Evolutionary conservation across 176 grass and related monocot genomes (phyloP).

Genomic region (Juncus inflexus): DNA sequence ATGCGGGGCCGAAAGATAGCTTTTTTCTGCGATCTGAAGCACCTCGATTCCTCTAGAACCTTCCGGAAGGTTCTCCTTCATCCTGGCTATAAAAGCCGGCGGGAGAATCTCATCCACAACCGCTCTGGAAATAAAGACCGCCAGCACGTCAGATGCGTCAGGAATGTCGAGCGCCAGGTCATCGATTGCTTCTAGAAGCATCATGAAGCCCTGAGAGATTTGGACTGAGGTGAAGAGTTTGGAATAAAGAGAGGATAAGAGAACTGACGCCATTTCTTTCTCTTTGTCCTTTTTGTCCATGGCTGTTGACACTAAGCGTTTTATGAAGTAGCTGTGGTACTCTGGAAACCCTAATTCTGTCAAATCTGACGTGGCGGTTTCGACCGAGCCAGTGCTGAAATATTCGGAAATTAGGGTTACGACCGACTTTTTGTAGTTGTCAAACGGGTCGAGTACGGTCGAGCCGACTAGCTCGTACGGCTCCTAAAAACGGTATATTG

Average conservation of each 20-base stretch:
- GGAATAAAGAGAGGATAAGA: constrained; percentile 77
- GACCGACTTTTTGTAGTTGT: constrained; percentile 81
- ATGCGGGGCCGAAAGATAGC: constrained; percentile 93
- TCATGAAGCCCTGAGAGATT: constrained; percentile 77
- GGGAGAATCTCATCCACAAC: constrained; percentile 93
- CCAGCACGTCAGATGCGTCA: constrained; percentile 73
- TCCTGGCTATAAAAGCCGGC: constrained; percentile 70
- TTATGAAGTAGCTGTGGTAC: constrained; percentile 79
- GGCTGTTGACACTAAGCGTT: constrained; percentile 86
- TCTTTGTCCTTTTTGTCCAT: constrained; percentile 97
- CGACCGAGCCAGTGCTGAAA: constrained; percentile 75
- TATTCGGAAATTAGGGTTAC: constrained; percentile 72
- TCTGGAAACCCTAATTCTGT: constrained; percentile 63
- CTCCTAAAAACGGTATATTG: constrained; percentile 48
- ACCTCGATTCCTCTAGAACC: constrained; percentile 72
- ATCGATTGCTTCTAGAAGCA: constrained; percentile 82
- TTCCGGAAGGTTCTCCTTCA: constrained; percentile 52
- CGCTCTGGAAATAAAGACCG: constrained; percentile 83
- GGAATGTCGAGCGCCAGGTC: constrained; percentile 85
- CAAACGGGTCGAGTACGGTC: constrained; percentile 62
- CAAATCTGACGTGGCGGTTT: constrained; percentile 71
- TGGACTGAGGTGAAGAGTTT: constrained; percentile 61
- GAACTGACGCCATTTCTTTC: constrained; percentile 89
- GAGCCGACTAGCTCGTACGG: constrained; percentile 78
- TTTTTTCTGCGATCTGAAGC: constrained; percentile 84